Evolutionary conservation across 2,329 filamentous ascomycete species (phyloP).

Genomic region (Aureobasidium sp.): DNA sequence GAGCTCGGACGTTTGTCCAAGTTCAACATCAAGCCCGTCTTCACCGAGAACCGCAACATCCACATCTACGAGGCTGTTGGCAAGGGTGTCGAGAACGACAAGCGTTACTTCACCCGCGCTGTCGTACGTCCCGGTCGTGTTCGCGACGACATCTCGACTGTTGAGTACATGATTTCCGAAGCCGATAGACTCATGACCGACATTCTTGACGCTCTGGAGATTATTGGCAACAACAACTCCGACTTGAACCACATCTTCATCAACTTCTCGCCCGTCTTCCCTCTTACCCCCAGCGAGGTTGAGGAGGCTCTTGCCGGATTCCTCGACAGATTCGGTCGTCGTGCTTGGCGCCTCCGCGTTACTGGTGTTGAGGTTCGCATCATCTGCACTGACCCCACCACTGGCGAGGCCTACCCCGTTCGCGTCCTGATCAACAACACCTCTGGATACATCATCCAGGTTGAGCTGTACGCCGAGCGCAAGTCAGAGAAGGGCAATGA

Average conservation of each 20-base stretch:
- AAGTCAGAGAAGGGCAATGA: slow-evolving; percentile 92
- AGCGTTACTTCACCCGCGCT: slow-evolving; percentile 96
- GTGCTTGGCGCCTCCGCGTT: slow-evolving; percentile 92
- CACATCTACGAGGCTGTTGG: slow-evolving; percentile 97
- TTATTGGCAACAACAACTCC: slow-evolving; percentile 98
- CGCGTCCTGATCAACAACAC: slow-evolving; percentile 98
- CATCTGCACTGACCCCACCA: slow-evolving; percentile 84
- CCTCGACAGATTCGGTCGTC: slow-evolving; percentile 89
- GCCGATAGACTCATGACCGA: slow-evolving; percentile 95
- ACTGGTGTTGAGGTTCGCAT: slow-evolving; percentile 97
- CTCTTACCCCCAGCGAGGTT: slow-evolving; percentile 78
- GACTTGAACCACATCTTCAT: slow-evolving; percentile 99
- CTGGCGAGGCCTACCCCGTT: slow-evolving; percentile 79
- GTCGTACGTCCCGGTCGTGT: slow-evolving; percentile 90
- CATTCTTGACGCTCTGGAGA: slow-evolving; percentile 94
- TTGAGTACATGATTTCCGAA: slow-evolving; percentile 95
- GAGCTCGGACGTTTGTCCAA: slow-evolving; percentile 89
- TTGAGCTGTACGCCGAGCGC: slow-evolving; percentile 94
- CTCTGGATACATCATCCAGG: slow-evolving; percentile 93
- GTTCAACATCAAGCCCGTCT: slow-evolving; percentile 96
- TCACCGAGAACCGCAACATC: slow-evolving; percentile 98
- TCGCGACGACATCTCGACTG: slow-evolving; percentile 95
- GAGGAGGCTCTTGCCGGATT: slow-evolving; percentile 91
- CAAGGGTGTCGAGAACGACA: slow-evolving; percentile 90
- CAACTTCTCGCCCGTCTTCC: slow-evolving; percentile 97